Evolutionary conservation across 2,329 filamentous ascomycete species (phyloP).

Genomic region (Trichophyton mentagrophytes): DNA sequence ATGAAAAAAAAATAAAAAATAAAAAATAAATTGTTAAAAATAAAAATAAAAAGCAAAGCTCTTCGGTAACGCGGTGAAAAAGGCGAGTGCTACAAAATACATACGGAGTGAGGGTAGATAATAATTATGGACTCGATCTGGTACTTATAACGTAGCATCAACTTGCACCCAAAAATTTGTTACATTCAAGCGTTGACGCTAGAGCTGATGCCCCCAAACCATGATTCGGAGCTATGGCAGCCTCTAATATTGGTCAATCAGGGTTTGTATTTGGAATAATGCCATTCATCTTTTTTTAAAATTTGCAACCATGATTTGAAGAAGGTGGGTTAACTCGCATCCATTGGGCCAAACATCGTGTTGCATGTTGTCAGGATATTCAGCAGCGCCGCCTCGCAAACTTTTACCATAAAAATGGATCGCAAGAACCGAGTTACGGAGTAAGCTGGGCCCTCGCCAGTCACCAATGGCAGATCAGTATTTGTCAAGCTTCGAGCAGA

Average conservation of each 20-base stretch:
- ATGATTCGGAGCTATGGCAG: not conserved
- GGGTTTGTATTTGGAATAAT: not conserved
- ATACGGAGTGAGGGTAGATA: not conserved
- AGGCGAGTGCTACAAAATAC: not conserved
- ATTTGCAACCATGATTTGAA: not conserved
- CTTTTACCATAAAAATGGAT: not conserved
- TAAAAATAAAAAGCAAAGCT: not conserved
- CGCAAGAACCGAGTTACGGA: not conserved
- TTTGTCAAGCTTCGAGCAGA: not conserved
- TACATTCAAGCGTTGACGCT: not conserved
- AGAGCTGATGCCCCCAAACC: not conserved
- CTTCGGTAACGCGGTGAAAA: not conserved
- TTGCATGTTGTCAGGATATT: not conserved
- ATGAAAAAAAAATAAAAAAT: not conserved
- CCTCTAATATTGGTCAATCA: not conserved
- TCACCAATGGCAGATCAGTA: not conserved
- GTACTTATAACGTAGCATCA: slow-evolving; percentile 1
- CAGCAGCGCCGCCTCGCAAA: slow-evolving; percentile 1
- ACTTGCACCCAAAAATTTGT: slow-evolving; percentile 1
- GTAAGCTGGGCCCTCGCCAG: not conserved
- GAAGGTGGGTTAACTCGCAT: not conserved
- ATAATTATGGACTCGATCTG: not conserved
- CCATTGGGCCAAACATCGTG: not conserved
- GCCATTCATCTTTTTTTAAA: not conserved
- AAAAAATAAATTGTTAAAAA: too few species aligned